These are phyloP conservation scores for Eimeria sp. DNA, from an alignment of 169 alveolate genomes.

Conservation along the genomic window DNA sequence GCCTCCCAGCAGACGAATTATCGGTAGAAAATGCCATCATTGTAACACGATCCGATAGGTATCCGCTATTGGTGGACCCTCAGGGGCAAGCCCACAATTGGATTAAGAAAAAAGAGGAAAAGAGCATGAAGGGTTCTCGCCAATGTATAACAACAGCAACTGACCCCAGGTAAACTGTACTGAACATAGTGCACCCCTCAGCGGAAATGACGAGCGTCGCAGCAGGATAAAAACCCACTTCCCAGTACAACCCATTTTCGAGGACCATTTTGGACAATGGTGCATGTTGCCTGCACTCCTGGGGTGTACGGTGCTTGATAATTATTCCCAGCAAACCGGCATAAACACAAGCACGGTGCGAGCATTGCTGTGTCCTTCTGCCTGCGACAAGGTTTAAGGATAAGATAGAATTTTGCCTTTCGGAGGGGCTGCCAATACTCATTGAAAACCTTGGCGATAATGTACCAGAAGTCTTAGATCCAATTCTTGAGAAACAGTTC, in stretches of 20 bases:
- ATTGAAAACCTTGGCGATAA: conserved; percentile 98
- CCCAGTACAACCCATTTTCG: neutral
- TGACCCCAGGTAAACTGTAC: conserved; percentile 82
- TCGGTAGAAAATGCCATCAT: conserved; percentile 97
- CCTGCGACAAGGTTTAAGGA: conserved; percentile 93
- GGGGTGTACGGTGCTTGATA: neutral
- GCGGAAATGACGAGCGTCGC: neutral
- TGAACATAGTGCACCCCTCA: neutral
- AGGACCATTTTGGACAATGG: neutral
- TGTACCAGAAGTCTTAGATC: conserved; percentile 97
- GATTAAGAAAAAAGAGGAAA: conserved; percentile 94
- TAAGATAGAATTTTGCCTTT: conserved; percentile 94
- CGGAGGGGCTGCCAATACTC: conserved; percentile 95
- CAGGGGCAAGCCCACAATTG: conserved; percentile 97
- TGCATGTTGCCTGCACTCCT: neutral
- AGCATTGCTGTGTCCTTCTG: neutral
- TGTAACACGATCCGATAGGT: conserved; percentile 96
- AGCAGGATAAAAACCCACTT: neutral
- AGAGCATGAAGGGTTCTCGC: conserved; percentile 88
- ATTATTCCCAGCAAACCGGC: neutral
- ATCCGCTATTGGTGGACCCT: conserved; percentile 99
- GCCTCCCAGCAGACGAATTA: conserved; percentile 97
- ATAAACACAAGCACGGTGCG: neutral
- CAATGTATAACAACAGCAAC: conserved; percentile 93
- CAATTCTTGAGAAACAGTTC: conserved; percentile 97